Evolutionary conservation across 768 basidiomycete species (phyloP).

Genomic region (Tylopilus rubrobrunneus): DNA sequence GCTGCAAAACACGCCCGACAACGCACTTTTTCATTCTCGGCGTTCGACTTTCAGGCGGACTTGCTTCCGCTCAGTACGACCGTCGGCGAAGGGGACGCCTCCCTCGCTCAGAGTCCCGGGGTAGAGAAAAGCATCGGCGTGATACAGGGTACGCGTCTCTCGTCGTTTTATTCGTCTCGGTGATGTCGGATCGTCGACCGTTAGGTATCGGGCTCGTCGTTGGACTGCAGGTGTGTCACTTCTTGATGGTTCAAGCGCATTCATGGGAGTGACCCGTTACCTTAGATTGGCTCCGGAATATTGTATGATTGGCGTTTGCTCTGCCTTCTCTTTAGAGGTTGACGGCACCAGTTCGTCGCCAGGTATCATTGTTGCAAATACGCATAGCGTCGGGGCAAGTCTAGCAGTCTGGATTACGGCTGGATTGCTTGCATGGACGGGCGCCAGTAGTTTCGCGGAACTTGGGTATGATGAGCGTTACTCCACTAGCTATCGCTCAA

Average conservation of each 20-base stretch:
- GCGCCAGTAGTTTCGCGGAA: constrained; percentile 91
- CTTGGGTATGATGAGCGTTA: constrained; percentile 57
- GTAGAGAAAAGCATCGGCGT: constrained; percentile 74
- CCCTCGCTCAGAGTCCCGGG: constrained; percentile 47
- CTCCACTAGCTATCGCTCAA: background rate
- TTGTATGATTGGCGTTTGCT: constrained; percentile 55
- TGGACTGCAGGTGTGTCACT: constrained; percentile 60
- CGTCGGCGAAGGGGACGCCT: constrained; percentile 62
- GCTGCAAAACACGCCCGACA: constrained; percentile 24
- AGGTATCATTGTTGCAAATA: constrained; percentile 86
- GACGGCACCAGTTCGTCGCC: constrained; percentile 69
- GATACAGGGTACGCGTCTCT: constrained; percentile 58
- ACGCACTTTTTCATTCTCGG: constrained; percentile 66
- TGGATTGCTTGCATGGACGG: constrained; percentile 90
- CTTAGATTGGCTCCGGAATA: constrained; percentile 86
- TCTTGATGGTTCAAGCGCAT: background rate
- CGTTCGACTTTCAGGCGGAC: constrained; percentile 77
- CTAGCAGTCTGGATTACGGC: constrained; percentile 79
- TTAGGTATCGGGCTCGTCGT: constrained; percentile 83
- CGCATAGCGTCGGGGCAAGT: constrained; percentile 87
- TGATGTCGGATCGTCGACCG: constrained; percentile 5
- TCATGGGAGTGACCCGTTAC: constrained; percentile 1
- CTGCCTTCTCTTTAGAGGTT: background rate
- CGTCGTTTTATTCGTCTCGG: background rate
- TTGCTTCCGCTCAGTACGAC: constrained; percentile 75